Conservation (phyloP, 768 basidiomycete species). For the Boletus edulis region DNA sequence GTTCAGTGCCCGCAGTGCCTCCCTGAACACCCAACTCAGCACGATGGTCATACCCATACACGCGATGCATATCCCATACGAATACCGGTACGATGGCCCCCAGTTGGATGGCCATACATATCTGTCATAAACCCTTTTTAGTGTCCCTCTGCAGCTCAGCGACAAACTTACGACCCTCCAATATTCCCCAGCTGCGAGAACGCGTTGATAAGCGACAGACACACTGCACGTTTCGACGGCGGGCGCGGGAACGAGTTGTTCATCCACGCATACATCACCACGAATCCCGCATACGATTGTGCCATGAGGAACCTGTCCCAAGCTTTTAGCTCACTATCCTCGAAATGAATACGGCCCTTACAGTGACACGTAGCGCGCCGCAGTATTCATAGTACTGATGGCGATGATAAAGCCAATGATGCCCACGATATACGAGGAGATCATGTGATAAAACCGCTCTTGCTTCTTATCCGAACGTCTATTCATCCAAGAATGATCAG, state of each 20-base stretch:
- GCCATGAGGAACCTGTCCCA: constrained; percentile 68
- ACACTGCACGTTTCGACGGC: constrained; percentile 81
- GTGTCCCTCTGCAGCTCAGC: neutral
- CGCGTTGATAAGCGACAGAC: constrained; percentile 76
- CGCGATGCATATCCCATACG: constrained; percentile 72
- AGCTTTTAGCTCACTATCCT: constrained; percentile 5
- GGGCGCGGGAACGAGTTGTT: constrained; percentile 67
- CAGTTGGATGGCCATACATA: constrained; percentile 67
- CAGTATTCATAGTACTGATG: constrained; percentile 60
- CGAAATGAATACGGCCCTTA: constrained; percentile 30
- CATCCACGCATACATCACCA: constrained; percentile 58
- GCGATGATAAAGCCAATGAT: constrained; percentile 69
- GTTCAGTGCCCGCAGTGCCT: constrained; percentile 43
- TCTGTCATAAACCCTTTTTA: constrained; percentile 27
- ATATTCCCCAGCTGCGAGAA: constrained; percentile 85
- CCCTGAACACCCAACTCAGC: constrained; percentile 47
- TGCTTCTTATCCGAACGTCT: constrained; percentile 68
- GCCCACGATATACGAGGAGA: constrained; percentile 49
- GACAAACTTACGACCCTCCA: constrained; percentile 66
- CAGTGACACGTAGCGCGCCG: constrained; percentile 64
- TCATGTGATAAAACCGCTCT: constrained; percentile 75
- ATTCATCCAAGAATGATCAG: neutral
- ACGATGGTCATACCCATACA: constrained; percentile 50
- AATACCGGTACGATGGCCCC: constrained; percentile 70
- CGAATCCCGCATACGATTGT: constrained; percentile 68